These are phyloP conservation scores for Calonectria honghensis DNA, from an alignment of 2,329 filamentous ascomycete species.

Conservation along the genomic window DNA sequence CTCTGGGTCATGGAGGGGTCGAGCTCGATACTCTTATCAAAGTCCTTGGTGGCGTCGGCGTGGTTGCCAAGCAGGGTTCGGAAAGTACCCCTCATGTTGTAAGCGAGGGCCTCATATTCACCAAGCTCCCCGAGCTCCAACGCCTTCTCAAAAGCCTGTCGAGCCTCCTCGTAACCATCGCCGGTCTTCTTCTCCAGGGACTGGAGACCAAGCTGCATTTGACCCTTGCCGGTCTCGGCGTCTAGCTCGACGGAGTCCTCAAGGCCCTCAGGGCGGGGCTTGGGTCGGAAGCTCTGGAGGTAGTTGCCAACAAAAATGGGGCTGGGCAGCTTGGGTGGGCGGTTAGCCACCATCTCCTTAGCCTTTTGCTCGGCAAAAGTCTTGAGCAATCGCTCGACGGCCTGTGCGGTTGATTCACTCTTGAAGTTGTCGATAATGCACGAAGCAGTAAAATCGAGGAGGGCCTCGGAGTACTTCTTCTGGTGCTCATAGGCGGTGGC, in stretches of 20 bases:
- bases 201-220: constrained; percentile 88
- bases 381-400: constrained; percentile 95
- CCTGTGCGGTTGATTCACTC: constrained; percentile 90
- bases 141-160: constrained; percentile 89
- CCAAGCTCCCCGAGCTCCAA: constrained; percentile 87
- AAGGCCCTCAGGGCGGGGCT: constrained; percentile 85
- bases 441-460: constrained; percentile 98
- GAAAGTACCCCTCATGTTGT: constrained; percentile 98
- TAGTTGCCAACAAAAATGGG: constrained; percentile 99
- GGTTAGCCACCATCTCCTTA: constrained; percentile 90
- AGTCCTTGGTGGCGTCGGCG: constrained; percentile 85
- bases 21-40: constrained; percentile 94
- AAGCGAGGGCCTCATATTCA: constrained; percentile 90
- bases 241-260: constrained; percentile 87
- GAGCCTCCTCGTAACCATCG: constrained; percentile 93
- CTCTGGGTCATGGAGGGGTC: constrained; percentile 93
- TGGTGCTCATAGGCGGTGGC: constrained; percentile 98
- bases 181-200: constrained; percentile 90
- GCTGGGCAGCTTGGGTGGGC: constrained; percentile 91
- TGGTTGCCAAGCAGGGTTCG: constrained; percentile 94
- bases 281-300: constrained; percentile 96
- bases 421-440: constrained; percentile 99
- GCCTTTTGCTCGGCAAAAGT: constrained; percentile 97
- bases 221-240: constrained; percentile 87
- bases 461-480: constrained; percentile 91